Evolutionary conservation across 164 flowering plant species (phyloP).

Genomic region (Liquidambar formosana): DNA sequence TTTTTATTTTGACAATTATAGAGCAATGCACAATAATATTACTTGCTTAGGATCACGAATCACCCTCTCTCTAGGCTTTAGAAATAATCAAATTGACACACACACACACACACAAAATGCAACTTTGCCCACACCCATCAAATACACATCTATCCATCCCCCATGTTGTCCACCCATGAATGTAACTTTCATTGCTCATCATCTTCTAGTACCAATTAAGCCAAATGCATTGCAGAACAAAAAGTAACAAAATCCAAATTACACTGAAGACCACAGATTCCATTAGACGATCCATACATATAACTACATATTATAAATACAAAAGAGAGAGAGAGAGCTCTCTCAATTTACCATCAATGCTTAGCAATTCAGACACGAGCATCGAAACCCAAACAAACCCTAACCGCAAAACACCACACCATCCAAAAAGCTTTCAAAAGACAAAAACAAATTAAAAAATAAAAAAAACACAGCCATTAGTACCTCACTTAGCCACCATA

Average conservation of each 20-base stretch:
- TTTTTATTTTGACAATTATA: too few species aligned
- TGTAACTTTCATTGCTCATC: too few species aligned
- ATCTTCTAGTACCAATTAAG: too few species aligned
- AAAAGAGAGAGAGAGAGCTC: not conserved
- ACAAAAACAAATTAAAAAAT: not conserved
- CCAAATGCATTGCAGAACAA: not conserved
- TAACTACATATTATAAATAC: not conserved
- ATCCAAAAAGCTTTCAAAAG: not conserved
- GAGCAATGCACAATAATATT: too few species aligned
- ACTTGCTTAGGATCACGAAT: too few species aligned
- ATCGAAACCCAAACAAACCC: conserved; percentile 14
- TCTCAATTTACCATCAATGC: not conserved
- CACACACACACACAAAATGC: too few species aligned
- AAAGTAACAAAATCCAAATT: not conserved
- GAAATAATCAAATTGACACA: too few species aligned
- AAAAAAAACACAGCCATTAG: conserved; percentile 6
- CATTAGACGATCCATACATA: not conserved
- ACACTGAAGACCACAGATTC: not conserved
- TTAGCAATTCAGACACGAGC: conserved; percentile 1
- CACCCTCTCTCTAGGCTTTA: too few species aligned
- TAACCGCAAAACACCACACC: conserved; percentile 4
- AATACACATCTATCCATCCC: too few species aligned
- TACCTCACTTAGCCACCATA: conserved; percentile 82
- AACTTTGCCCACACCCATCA: too few species aligned
- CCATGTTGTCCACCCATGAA: too few species aligned